Conservation (phyloP, 768 basidiomycete genomes). For the Collybiopsis luxurians region DNA sequence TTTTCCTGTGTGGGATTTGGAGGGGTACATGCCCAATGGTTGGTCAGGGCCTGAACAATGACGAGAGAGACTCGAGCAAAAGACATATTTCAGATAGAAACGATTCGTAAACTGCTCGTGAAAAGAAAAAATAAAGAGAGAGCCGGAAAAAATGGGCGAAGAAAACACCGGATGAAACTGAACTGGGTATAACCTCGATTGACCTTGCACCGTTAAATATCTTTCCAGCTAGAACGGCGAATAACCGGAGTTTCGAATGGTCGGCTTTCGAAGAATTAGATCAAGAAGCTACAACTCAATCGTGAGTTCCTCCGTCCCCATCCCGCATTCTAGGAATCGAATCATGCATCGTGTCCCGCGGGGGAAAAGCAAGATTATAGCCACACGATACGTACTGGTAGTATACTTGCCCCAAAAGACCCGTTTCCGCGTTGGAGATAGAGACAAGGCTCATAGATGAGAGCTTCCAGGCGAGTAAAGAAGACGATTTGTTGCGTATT, state of each 20-base stretch:
- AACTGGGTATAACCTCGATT: neutral
- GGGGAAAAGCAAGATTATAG: neutral
- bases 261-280: neutral
- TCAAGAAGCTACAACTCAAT: neutral
- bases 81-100: conserved; percentile 40
- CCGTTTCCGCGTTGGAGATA: too few species aligned
- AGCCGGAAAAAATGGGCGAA: neutral
- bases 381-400: neutral
- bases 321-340: neutral
- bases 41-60: conserved; percentile 45
- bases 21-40: conserved; percentile 52
- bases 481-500: too few species aligned
- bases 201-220: neutral
- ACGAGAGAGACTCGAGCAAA: conserved; percentile 45
- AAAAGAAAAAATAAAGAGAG: neutral
- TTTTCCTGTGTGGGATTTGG: conserved; percentile 54
- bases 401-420: neutral
- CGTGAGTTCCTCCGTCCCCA: neutral
- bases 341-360: conserved; percentile 3
- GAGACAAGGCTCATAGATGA: too few species aligned
- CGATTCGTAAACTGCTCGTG: too few species aligned
- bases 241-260: neutral
- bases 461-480: too few species aligned
- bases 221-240: neutral
- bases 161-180: neutral